Conservation (phyloP, 2,329 filamentous ascomycete genomes). For the Paracorniculantispora psalliotae region DNA sequence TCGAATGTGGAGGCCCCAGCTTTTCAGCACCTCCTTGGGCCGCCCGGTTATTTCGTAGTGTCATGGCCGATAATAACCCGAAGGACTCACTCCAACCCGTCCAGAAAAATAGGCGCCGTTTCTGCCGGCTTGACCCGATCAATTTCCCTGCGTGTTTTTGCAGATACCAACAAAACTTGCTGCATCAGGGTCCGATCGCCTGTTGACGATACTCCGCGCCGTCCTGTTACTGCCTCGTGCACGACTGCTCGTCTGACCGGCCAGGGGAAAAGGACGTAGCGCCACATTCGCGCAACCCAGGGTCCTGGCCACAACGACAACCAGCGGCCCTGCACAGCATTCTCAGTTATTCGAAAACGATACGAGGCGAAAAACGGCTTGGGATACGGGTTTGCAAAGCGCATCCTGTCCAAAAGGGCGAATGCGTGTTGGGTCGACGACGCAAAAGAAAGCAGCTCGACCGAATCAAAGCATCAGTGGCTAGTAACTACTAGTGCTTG, state of each 20-base stretch:
- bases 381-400: neutral
- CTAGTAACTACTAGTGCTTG: neutral
- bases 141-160: neutral
- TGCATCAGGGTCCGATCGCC: neutral
- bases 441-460: neutral
- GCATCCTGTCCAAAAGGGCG: neutral
- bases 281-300: neutral
- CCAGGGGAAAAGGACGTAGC: constrained; percentile 7
- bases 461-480: neutral
- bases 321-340: constrained; percentile 3
- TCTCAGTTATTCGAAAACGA: neutral
- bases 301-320: constrained; percentile 7
- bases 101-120: neutral
- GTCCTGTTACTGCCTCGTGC: neutral
- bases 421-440: neutral
- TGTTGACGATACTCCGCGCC: neutral
- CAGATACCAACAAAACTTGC: neutral
- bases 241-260: neutral
- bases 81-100: neutral
- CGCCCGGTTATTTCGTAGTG: constrained; percentile 5
- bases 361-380: neutral
- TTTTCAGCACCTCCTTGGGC: neutral
- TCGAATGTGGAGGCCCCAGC: constrained; percentile 2
- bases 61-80: constrained; percentile 15
- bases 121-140: constrained; percentile 6